Base-by-base conservation (phyloP, 306 rosid species). In the Clitoria ternatea region DNA sequence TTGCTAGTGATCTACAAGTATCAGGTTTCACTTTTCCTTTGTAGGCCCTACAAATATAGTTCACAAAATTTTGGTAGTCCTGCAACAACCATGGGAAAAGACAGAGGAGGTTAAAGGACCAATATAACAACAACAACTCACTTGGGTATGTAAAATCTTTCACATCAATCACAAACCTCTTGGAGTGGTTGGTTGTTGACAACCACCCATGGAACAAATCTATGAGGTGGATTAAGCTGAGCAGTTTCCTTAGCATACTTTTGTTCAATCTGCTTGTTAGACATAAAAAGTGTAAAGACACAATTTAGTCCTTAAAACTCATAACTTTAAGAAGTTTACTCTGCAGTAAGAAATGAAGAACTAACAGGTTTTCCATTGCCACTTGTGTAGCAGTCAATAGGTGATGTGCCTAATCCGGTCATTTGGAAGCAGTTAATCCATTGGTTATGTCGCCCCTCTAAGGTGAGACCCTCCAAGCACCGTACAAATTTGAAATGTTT, bases 191-290 rank as follows among this genome's bases (percentile, higher is more conserved):
- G 74, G 63, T 81, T 78, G 54, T 93, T 83, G 22, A 93, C 90
- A 54, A 93, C 85, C 50, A 93, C 87, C 97, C 98, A 90, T 36
- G 97, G 98, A 44, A 93, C 96, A 66, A 85, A 93, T 69, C 77
- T 84, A 37, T 81, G 93, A 2, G 84, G 85, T 13, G 96, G 98
- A 42, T 83, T 80, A 14, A 88, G 96, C 33, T 55, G 35, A 53
- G 74, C 77, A 12, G 98, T 93, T 80, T 90, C 89, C 64, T 18
- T 78, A 2, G 86, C 98, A 63, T 72, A 82, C 2, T 75, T 62
- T 43, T 65, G 65, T 74, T 93, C 96, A 76, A 93, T 85, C 96
- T 90, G 76, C 23, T 48, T 36, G 77, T 65, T 14, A 33, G 3
- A 7, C 26, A 60, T 54, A 33, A 59, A 61, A 20, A 1, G 3